Evolutionary conservation across 2,329 filamentous ascomycete genomes (phyloP), one percentile per base, ranked within the genome.

Genomic region (Periconia sp.): DNA sequence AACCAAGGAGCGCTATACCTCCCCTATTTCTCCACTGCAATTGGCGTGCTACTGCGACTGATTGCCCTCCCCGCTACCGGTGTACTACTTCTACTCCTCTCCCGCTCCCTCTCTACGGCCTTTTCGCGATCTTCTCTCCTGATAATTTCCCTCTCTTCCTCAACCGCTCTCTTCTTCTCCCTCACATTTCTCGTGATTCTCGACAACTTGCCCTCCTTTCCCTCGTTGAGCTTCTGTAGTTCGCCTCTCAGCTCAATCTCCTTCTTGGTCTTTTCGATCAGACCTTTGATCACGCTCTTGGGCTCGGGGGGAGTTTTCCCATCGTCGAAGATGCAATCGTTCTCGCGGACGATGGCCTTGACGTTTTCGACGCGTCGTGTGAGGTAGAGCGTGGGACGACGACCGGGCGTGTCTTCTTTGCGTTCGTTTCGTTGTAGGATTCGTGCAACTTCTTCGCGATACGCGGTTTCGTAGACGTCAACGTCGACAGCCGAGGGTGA

Each of bases 391-490:
- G 78, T 84, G 1, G 84, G 67, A 0, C 59, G 45, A 29, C 65
- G 56, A 23, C 66, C 33, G 2, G 23, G 17, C 13, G 36, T 29
- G 28, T 5, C 7, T 61, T 18, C 71, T 67, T 43, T 76, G 73
- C 56, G 75, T n/a, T n/a, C n/a, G n/a, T n/a, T n/a, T 61, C 49
- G 72, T 62, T 50, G 74, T 69, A 81, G 71, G 58, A 96, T 92
- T 12, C 86, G 81, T 45, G 87, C 81, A 19, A 94, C 82, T 71
- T 96, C 89, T 48, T 88, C 82, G 61, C 89, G 84, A 65, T 95
- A 96, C 0, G 92, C 92, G 1, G 81, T 83, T 66, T 95, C 89
- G 67, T 96, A 96, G 44, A 97, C 86, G 62, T 94, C 85, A 57
- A 89, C 89, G 47, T 95, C 90, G 5, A 89, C 88, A 1, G 86